Base-by-base conservation (phyloP, 2,329 filamentous ascomycete species). In the Aspergillus viridinutans region DNA sequence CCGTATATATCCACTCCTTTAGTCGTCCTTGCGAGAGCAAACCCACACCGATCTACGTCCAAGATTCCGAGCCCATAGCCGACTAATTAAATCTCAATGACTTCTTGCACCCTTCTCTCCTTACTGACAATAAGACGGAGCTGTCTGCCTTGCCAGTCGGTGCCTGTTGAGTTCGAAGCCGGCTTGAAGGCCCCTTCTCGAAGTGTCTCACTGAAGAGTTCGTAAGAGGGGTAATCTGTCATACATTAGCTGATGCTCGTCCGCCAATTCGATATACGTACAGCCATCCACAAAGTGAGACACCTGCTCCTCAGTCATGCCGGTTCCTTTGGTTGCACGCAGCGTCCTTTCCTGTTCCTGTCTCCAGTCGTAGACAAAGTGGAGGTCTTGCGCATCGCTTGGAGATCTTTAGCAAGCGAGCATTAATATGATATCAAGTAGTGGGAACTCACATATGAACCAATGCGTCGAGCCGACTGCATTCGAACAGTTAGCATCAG, bases 261-360 rank as follows among this genome's bases (percentile, higher is more conserved):
- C 23, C 8, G 4, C 20, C n/a, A 9, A 23, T 29, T 8, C 8
- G 10, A 29, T n/a, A 49, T 58, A 73, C 80, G 61, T 69, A 83
- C 80, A 85, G 61, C 85, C 85, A 69, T 88, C 82, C 17, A 90
- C 89, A 72, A 96, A 96, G 49, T 81, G 79, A 56, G 85, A 79
- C 47, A 96, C 90, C 71, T 93, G 83, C 55, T 90, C 87, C 64
- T 90, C 87, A 1, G 85, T 88, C 92, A 96, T 96, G 29, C 90
- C 92, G 0, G 80, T 82, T 1, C 89, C 90, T 62, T 83, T 88
- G 23, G 80, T 75, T 7, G 78, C 78, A 25, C 89, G 83, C 65
- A 96, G 78, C 57, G 83, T 83, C 50, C 83, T 82, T 74, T 96
- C 92, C 74, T 96, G 90, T 75, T 96, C 81, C 64, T 86, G 77